Base-by-base conservation (phyloP, 1,139 yeast species). In the Meyerozyma smithsonii region DNA sequence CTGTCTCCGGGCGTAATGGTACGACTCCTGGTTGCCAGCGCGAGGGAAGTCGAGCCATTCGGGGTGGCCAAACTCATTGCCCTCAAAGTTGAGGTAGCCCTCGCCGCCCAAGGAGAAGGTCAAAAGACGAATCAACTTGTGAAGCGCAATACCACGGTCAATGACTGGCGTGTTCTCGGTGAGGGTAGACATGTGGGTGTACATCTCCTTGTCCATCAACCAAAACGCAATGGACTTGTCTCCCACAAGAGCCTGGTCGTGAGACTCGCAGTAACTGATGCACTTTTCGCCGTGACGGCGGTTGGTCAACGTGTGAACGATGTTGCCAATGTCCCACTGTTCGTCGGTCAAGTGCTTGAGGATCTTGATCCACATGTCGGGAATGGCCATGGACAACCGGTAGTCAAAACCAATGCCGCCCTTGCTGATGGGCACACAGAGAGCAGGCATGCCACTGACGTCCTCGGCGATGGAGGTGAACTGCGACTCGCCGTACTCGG, bases 31-130 rank as follows among this genome's bases (percentile, higher is more conserved):
- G 61, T 92, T 92, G 36, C 96, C 97, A 32, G 49, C 84, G 51
- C 97, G 79, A 10, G 98, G 98, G 72, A 92, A 92, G 61, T 92
- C 98, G 37, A 92, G 74, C 98, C 98, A 92, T 60, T 92, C 98
- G 3, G 98, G 98, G 55, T 92, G 98, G 12, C 98, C 98, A 66
- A 92, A 92, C 64, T 92, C 98, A 56, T 92, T 92, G 42, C 98
- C 98, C 68, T 90, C 97, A 56, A 92, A 92, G 58, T 89, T 90
- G 55, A 92, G 75, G 58, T 90, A 92, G 0, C 96, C 97, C 61
- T 92, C 97, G 43, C 98, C 98, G 37, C 97, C 97, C 19, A 92
- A 70, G 0, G 92, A 68, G 55, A 87, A 92, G 0, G 97, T 90
- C 24, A 90, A 56, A 44, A 92, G 72, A 47, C 98, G 74, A 47